Conservation (phyloP, 176 grass and related monocot genomes). For the Aegilops sharonensis region DNA sequence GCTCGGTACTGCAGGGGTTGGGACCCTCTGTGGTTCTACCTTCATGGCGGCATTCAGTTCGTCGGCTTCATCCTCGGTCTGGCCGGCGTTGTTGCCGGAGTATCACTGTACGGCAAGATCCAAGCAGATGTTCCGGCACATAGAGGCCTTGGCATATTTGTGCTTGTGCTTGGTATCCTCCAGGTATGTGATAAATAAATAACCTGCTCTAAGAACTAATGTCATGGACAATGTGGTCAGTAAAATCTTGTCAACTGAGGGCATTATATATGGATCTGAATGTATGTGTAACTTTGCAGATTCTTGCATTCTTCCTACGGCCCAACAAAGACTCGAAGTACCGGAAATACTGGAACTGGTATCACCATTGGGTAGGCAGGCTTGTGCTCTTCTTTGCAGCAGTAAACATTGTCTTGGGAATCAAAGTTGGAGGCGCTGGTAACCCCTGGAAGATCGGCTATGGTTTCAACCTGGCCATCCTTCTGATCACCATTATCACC, state of each 20-base stretch:
- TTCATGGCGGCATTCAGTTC: constrained; percentile 79
- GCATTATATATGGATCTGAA: constrained; percentile 18
- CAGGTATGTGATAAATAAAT: constrained; percentile 45
- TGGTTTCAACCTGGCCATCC: constrained; percentile 72
- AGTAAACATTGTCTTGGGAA: constrained; percentile 82
- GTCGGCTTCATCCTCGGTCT: constrained; percentile 81
- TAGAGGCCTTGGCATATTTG: constrained; percentile 89
- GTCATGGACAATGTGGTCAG: not conserved
- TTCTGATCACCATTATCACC: constrained; percentile 61
- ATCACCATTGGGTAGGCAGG: constrained; percentile 90
- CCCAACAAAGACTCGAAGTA: constrained; percentile 77
- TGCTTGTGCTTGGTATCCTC: constrained; percentile 84
- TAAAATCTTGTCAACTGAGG: not conserved
- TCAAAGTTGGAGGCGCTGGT: constrained; percentile 64
- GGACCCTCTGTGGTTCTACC: constrained; percentile 94
- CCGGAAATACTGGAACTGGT: constrained; percentile 96
- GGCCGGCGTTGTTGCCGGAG: constrained; percentile 75
- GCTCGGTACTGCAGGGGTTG: constrained; percentile 77
- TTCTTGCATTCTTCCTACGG: constrained; percentile 71
- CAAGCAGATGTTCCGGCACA: constrained; percentile 75
- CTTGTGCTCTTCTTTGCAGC: constrained; percentile 80
- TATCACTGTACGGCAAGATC: constrained; percentile 73
- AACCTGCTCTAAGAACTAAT: not conserved
- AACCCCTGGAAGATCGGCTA: constrained; percentile 87
- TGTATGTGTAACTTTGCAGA: constrained; percentile 35